A percentile compares a stretch with the other conserved stretches of the same genome.
Conservation (phyloP, 805 yeast species). For the Lipomyces mesembrius region DNA sequence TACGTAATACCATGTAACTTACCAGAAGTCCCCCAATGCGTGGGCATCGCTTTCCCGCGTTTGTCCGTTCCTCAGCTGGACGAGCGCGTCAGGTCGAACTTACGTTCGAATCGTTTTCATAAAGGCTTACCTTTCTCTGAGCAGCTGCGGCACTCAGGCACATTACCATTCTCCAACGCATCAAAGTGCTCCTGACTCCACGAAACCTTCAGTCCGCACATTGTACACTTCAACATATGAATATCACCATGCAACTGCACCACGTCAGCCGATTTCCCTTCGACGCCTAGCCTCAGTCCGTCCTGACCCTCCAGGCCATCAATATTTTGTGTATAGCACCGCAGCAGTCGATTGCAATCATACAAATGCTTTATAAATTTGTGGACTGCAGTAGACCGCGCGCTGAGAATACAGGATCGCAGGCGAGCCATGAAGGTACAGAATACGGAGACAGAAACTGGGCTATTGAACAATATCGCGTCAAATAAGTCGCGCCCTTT, state of each 20-base stretch:
- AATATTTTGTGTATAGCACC: constrained; percentile 94
- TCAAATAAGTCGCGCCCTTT: constrained; percentile 93
- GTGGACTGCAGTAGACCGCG: constrained; percentile 85
- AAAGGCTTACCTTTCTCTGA: constrained; percentile 46
- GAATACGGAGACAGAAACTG: constrained; percentile 69
- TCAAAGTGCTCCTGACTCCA: constrained; percentile 65
- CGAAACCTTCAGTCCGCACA: constrained; percentile 59
- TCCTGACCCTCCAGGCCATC: constrained; percentile 79
- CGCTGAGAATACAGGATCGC: constrained; percentile 63
- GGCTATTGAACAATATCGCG: constrained; percentile 74
- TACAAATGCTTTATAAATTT: constrained; percentile 65
- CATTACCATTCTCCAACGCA: constrained; percentile 60
- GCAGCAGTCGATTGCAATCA: constrained; percentile 65
- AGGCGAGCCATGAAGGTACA: constrained; percentile 87
- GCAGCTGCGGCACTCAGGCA: constrained; percentile 81
- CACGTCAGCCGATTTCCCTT: constrained; percentile 67
- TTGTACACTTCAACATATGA: constrained; percentile 74
- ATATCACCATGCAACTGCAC: constrained; percentile 92
- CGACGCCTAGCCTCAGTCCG: constrained; percentile 64
- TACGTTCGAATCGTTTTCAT: neutral
- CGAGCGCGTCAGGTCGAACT: neutral
- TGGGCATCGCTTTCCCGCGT: constrained; percentile 73
- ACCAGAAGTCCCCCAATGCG: constrained; percentile 73
- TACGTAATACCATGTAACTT: neutral
- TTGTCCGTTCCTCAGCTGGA: constrained; percentile 57